Evolutionary conservation across 2,329 filamentous ascomycete genomes (phyloP).

Genomic region (Diaporthe sp.): DNA sequence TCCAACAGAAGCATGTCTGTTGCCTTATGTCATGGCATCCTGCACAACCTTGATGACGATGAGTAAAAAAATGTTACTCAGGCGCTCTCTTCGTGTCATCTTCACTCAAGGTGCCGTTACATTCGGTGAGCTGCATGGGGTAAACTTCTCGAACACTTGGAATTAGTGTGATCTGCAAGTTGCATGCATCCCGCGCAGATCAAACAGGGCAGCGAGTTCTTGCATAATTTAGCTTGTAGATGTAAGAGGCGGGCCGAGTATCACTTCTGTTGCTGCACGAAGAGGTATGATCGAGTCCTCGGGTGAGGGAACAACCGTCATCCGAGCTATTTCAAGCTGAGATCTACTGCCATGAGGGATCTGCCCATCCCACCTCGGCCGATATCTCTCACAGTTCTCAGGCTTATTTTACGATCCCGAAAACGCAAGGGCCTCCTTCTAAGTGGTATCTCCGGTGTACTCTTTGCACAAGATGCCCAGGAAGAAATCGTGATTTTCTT

Average conservation of each 20-base stretch:
- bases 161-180: neutral
- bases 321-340: neutral
- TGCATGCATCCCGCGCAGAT: slow-evolving; percentile 14
- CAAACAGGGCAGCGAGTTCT: neutral
- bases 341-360: neutral
- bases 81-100: neutral
- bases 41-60: neutral
- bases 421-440: neutral
- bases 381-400: neutral
- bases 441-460: neutral
- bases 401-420: neutral
- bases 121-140: neutral
- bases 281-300: neutral
- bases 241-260: neutral
- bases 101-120: neutral
- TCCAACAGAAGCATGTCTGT: neutral
- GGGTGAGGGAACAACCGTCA: neutral
- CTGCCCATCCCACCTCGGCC: too few relatives aligned
- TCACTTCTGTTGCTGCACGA: neutral
- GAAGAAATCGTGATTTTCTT: neutral
- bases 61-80: too few relatives aligned
- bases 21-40: neutral
- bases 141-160: neutral
- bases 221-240: neutral
- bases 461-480: neutral